Base-by-base conservation (phyloP, 73 alveolate genomes). In the Paramecium primaurelia region DNA sequence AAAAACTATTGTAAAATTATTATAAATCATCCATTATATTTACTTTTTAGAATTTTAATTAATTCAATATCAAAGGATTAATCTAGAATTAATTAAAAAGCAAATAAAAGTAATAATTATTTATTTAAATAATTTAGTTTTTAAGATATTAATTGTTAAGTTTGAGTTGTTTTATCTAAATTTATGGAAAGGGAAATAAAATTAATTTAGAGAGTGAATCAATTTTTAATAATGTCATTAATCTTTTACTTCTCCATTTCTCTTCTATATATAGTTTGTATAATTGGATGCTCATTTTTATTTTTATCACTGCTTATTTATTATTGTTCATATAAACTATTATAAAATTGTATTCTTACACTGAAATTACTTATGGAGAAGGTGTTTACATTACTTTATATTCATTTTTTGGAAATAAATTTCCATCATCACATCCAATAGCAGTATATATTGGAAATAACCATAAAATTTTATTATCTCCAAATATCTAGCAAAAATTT, bases 401-500 rank as follows among this genome's bases (percentile, higher is more conserved):
- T 12, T 64, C 84, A 64, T 64, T 64, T 64, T 64, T 64, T 11
- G 87, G 87, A 11, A 73, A 73, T 9, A 2, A 73, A 73, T 73
- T 37, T 34, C 87, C 87, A 37, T 73, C 87, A 16, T 73, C 87
- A 73, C 87, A 73, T 36, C 87, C 87, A 8, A 12, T 1, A 14
- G 12, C 58, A 10, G 87, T 12, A 36, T 38, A 36, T 34, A 73
- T 73, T n/a, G 95, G 95, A 16, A 92, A 22, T 10, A 80, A n/a
- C 95, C 95, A 92, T 26, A 92, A 34, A 4, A 58, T 10, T 32
- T 92, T 77, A 86, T 86, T 92, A 0, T 30, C 30, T 1, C 95
- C 95, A 77, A 92, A 85, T 6, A 92, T 80, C 58, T 92, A 93
- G 0, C 34, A 25, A 16, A 83, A 9, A 86, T 92, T 92, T 30